These are phyloP conservation scores for Handroanthus guayacan DNA, from an alignment of 257 asterid species.

Conservation along the genomic window DNA sequence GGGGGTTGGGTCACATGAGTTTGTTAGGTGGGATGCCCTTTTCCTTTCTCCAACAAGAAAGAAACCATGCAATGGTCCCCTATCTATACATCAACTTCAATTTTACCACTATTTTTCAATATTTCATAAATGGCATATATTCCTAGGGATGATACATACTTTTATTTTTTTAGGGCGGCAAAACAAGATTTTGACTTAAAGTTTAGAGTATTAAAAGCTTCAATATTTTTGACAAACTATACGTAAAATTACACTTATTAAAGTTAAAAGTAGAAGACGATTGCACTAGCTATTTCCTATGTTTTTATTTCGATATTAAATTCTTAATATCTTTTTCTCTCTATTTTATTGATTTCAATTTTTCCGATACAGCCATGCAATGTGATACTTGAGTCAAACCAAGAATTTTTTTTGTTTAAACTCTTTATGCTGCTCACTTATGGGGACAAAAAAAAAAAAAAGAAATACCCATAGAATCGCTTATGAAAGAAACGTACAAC, in stretches of 20 bases:
- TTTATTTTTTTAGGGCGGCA: background rate
- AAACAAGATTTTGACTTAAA: background rate
- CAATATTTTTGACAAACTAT: background rate
- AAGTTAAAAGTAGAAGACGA: background rate
- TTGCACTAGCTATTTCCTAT: background rate
- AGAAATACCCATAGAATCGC: too few species aligned
- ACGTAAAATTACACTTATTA: background rate
- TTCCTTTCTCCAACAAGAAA: slow-evolving; percentile 36
- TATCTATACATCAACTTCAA: slow-evolving; percentile 17
- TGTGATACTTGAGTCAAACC: too few species aligned
- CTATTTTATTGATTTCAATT: too few species aligned
- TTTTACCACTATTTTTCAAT: slow-evolving; percentile 25
- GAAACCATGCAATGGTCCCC: slow-evolving; percentile 45
- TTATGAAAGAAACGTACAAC: background rate
- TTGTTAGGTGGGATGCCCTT: slow-evolving; percentile 43
- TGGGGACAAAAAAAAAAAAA: too few species aligned
- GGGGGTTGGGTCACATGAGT: slow-evolving; percentile 36
- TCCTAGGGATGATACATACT: background rate
- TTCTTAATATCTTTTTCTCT: too few species aligned
- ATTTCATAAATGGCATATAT: background rate
- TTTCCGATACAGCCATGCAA: too few species aligned
- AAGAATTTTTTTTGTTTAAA: too few species aligned
- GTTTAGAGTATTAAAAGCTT: background rate
- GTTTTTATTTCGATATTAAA: too few species aligned
- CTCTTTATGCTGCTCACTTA: too few species aligned